Base-by-base conservation (phyloP, 164 flowering plant species). In the Magnolia changhungtana region DNA sequence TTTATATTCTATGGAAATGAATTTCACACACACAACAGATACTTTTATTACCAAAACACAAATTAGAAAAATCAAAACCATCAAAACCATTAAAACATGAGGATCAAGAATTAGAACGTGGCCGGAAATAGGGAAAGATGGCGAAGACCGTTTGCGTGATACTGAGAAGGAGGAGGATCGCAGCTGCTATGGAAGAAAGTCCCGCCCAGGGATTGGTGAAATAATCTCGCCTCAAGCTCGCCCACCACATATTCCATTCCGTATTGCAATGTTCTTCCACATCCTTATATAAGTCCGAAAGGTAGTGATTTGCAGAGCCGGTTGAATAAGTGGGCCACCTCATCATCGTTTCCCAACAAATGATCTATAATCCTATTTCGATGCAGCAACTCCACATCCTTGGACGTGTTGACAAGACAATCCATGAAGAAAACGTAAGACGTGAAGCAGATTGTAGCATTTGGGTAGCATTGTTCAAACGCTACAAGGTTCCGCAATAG, bases 361-460 rank as follows among this genome's bases (percentile, higher is more conserved):
- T 84, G 85, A 21, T 83, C 82, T 9, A 89, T 82, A 58, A 89
- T 88, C n/a, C 86, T 84, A 7, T 72, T 50, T 0, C 79, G 73
- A 75, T 82, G 84, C 11, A 87, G 80, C 4, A 85, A 80, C 23
- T 71, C 82, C 13, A 89, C 89, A 49, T 87, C 92, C 75, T 59
- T 81, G 0, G 80, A 82, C 9, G 78, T 79, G 78, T 87, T 89
- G 23, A 89, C 83, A 59, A 89, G 79, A 77, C 85, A 82, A 78
- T 89, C 89, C 89, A 89, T 88, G 81, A 89, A 87, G 63, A 84
- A 82, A 0, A 86, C 76, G 72, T 83, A 89, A 0, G 87, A 77
- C 0, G 90, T 83, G 52, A 88, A 81, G 66, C 84, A 85, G 7
- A 78, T 82, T n/a, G 87, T 88, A 0, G 80, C 85, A 27, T 86